phyloP scores from a whole-genome alignment of 148 eudicot genomes.

The Beta vulgaris region DNA sequence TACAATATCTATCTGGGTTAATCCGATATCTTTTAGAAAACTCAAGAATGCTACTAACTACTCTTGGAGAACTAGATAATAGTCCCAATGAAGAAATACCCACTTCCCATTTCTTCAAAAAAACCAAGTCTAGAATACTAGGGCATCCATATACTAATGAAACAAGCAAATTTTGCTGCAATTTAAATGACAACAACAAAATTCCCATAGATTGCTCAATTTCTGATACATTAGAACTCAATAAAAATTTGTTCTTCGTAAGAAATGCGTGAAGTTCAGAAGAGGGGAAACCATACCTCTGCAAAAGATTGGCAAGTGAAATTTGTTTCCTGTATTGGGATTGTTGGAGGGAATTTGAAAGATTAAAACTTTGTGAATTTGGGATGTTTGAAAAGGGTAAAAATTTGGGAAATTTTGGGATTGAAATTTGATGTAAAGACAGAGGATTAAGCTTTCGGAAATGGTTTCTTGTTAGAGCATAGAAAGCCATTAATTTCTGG shows the following conservation, averaged over 20 bases:
- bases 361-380: slow-evolving; percentile 16
- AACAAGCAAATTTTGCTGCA: slow-evolving; percentile 43
- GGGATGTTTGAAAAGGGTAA: slow-evolving; percentile 19
- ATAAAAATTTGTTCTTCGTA: slow-evolving; percentile 48
- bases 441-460: slow-evolving; percentile 11
- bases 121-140: slow-evolving; percentile 45
- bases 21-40: slow-evolving; percentile 48
- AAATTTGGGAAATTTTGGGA: slow-evolving; percentile 13
- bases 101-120: slow-evolving; percentile 67
- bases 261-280: slow-evolving; percentile 47
- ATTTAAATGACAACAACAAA: slow-evolving; percentile 44
- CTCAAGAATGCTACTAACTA: slow-evolving; percentile 46
- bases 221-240: slow-evolving; percentile 34
- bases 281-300: slow-evolving; percentile 60
- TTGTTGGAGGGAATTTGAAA: slow-evolving; percentile 28
- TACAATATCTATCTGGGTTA: slow-evolving; percentile 40
- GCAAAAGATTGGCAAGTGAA: slow-evolving; percentile 49
- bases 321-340: slow-evolving; percentile 40
- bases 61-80: slow-evolving; percentile 19
- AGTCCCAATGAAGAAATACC: slow-evolving; percentile 31
- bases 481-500: slow-evolving; percentile 13
- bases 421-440: not conserved
- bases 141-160: slow-evolving; percentile 56
- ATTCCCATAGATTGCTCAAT: slow-evolving; percentile 53
- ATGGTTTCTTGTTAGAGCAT: not conserved